Evolutionary conservation across 805 yeast genomes (phyloP), one percentile per base, ranked within the genome.

Genomic region (Yarrowia sp.): DNA sequence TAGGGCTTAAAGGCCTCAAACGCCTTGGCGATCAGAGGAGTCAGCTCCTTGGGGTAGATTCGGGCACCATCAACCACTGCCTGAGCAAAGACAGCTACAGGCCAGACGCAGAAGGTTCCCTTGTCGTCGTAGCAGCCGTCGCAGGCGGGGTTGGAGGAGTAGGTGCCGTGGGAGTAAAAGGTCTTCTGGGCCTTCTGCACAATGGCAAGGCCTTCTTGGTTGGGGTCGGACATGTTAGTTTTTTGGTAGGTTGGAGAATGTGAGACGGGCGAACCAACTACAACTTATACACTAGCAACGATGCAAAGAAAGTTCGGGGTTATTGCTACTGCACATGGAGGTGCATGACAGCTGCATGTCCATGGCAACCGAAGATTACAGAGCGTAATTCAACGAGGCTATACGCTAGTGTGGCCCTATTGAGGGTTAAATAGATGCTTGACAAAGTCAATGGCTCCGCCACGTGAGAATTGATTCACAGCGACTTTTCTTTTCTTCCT

Each of bases 41-140:
- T 74, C 55, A 85, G 75, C 69, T 84, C 84, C 35, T 82, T 75
- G 13, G 83, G 84, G 72, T 83, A 74, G 67, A 74, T 70, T 32
- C 77, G 77, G 1, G 86, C 85, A 8, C 87, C 89, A 70, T 87
- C 92, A 1, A 85, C 85, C 61, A 86, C 78, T 0, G 90, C 86
- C 72, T 87, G 92, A 0, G 82, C 81, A 1, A 84, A 87, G 32
- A 87, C 86, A 0, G 89, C 80, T 8, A 85, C 83, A 0, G 89
- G 84, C 90, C 90, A 87, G n/a, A 86, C 82, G 38, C 84, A 84
- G 72, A 84, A 84, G 57, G 79, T 79, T 51, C 84, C 83, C 43
- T 83, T 80, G 62, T 81, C 79, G 14, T 86, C 85, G 61, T 74
- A 78, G 28, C 80, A 72, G n/a, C 83, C 84, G n/a, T 78, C 72